Evolutionary conservation across 305 asterid species (phyloP), one percentile per base, ranked within the genome.

Genomic region (Caryopteris hybrid): DNA sequence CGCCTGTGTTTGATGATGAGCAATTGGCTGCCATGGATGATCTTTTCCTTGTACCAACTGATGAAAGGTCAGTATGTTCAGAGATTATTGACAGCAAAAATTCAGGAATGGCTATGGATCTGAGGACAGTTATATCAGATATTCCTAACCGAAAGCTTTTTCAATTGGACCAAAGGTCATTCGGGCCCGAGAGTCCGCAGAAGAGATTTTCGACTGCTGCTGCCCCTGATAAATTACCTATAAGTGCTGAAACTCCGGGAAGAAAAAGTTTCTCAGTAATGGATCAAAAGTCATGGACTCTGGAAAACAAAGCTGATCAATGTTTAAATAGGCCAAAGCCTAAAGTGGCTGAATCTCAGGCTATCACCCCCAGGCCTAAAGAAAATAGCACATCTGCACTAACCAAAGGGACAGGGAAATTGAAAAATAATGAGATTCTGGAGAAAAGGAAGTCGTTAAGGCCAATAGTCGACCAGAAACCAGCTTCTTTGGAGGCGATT

Each of bases 61-160:
- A 89, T 58, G 76, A 76, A 23, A 81, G 91, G 61, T 85, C 92
- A 5, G 85, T 84, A 56, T 87, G 87, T 41, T 91, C 96, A 1
- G 96, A 92, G 50, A 86, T 92, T 61, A 80, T 92, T 16, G 94
- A 86, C 66, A 79, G 82, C 72, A 80, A 66, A 58, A 71, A 72
- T 46, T 17, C 80, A n/a, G 78, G 71, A 10, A 46, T 73, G 11
- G 80, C 54, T 17, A 66, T 74, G 56, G 97, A 91, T 78, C 56
- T 72, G 60, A 77, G 96, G 72, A 71, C 96, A 11, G 92, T 80
- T 56, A 77, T 76, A 20, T 91, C 97, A 0, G 96, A 91, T 74
- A 86, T 69, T 18, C 80, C 89, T 33, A 79, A 74, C 0, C 38
- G 73, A 14, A 87, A 81, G 51, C 72, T 64, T 12, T 80, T 54